These are phyloP conservation scores for Orbilia oligospora DNA, from an alignment of 2,329 filamentous ascomycete species.

Conservation along the genomic window DNA sequence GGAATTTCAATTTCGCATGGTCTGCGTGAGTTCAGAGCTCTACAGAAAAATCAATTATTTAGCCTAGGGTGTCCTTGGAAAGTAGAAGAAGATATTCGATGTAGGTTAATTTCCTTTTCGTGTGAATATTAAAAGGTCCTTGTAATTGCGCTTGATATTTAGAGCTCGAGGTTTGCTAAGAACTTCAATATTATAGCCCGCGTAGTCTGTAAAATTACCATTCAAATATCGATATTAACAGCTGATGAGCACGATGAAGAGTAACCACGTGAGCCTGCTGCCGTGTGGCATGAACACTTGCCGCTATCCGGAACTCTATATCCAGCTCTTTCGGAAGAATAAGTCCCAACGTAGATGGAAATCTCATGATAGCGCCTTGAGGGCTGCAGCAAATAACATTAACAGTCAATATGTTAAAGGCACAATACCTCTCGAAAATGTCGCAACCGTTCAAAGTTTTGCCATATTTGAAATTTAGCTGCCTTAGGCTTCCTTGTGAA, in stretches of 20 bases:
- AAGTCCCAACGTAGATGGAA: not conserved
- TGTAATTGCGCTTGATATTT: not conserved
- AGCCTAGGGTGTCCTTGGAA: not conserved
- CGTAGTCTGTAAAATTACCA: not conserved
- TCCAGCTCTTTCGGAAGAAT: not conserved
- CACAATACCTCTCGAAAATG: not conserved
- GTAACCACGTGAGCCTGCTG: slow-evolving; percentile 6
- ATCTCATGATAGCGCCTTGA: not conserved
- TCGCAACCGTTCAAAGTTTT: not conserved
- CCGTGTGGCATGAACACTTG: not conserved
- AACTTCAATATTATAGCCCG: not conserved
- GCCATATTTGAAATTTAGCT: not conserved
- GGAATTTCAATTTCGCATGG: slow-evolving; percentile 13
- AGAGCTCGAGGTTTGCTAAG: not conserved
- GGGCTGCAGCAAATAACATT: too few species aligned
- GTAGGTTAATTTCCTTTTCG: not conserved
- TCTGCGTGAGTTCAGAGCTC: slow-evolving; percentile 26
- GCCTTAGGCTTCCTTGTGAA: not conserved
- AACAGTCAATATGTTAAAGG: not conserved
- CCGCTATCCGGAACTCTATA: slow-evolving; percentile 17
- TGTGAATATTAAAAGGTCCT: too few species aligned
- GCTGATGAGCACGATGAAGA: not conserved
- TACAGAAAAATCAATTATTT: not conserved
- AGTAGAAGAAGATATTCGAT: not conserved
- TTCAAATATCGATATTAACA: slow-evolving; percentile 3